Conservation (phyloP, 345 rosid species). For the Acer campestre region DNA sequence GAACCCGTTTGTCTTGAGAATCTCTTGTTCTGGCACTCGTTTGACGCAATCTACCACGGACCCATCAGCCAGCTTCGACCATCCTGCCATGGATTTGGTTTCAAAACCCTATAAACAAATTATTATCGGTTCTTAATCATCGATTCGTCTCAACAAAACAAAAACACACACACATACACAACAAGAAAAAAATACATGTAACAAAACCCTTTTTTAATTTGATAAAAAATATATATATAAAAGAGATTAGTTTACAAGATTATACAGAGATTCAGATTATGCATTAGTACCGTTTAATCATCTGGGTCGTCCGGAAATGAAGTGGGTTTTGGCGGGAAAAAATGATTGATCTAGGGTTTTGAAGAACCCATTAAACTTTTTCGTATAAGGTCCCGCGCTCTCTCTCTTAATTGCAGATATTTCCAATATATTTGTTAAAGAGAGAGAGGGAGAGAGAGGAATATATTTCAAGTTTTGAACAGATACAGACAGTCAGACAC, state of each 20-base stretch:
- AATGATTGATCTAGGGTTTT: slow-evolving; percentile 39
- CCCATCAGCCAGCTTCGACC: slow-evolving; percentile 45
- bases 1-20: slow-evolving; percentile 10
- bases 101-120: slow-evolving; percentile 40
- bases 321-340: slow-evolving; percentile 38
- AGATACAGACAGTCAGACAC: slow-evolving; percentile 33
- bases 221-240: neutral
- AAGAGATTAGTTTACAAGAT: neutral
- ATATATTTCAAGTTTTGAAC: slow-evolving; percentile 28
- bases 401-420: slow-evolving; percentile 23
- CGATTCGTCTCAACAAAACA: neutral
- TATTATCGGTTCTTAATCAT: slow-evolving; percentile 8
- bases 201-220: neutral
- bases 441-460: slow-evolving; percentile 14
- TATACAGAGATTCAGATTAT: neutral
- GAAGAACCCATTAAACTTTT: neutral
- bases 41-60: slow-evolving; percentile 29
- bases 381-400: slow-evolving; percentile 20
- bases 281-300: slow-evolving; percentile 6
- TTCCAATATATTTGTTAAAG: neutral
- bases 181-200: neutral
- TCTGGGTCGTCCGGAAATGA: neutral
- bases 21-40: slow-evolving; percentile 19
- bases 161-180: no score
- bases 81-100: slow-evolving; percentile 45